These are phyloP conservation scores for Chiua virens DNA, from an alignment of 768 basidiomycete species.

Conservation along the genomic window DNA sequence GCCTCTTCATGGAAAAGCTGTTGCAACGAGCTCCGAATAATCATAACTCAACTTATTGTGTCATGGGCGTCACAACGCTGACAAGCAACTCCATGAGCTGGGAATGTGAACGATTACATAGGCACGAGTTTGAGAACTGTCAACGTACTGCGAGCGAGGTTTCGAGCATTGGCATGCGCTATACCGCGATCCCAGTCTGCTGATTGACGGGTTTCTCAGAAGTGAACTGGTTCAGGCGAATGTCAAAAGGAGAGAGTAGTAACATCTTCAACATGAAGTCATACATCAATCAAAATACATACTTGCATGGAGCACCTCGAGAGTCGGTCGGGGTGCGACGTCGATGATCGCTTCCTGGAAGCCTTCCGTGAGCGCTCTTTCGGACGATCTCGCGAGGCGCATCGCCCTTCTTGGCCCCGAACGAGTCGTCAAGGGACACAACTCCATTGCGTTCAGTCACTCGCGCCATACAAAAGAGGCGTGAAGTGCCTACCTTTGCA, in stretches of 20 bases:
- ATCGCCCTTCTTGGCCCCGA: slow-evolving; percentile 42
- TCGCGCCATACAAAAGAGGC: slow-evolving; percentile 61
- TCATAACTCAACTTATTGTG: slow-evolving; percentile 42
- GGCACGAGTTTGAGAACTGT: neutral
- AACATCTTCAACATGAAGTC: slow-evolving; percentile 78
- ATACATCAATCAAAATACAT: no score
- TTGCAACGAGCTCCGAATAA: neutral
- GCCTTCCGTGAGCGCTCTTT: slow-evolving; percentile 57
- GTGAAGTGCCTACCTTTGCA: slow-evolving; percentile 61
- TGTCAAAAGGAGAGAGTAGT: slow-evolving; percentile 64
- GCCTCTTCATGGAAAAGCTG: slow-evolving; percentile 50
- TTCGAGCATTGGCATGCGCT: slow-evolving; percentile 74
- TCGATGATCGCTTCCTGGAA: slow-evolving; percentile 65
- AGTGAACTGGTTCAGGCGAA: slow-evolving; percentile 50
- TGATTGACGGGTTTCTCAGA: slow-evolving; percentile 50
- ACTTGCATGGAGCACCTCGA: no score
- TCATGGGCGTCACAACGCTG: slow-evolving; percentile 85
- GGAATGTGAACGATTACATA: slow-evolving; percentile 23
- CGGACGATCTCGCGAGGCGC: slow-evolving; percentile 65
- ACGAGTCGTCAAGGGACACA: slow-evolving; percentile 59
- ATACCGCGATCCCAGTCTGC: slow-evolving; percentile 71
- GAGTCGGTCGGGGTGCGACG: slow-evolving; percentile 61
- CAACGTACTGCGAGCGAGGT: slow-evolving; percentile 70
- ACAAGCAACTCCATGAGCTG: slow-evolving; percentile 84
- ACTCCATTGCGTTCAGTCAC: slow-evolving; percentile 47